Evolutionary conservation across 768 basidiomycete genomes (phyloP).

Genomic region (Russula griseocarnosa): DNA sequence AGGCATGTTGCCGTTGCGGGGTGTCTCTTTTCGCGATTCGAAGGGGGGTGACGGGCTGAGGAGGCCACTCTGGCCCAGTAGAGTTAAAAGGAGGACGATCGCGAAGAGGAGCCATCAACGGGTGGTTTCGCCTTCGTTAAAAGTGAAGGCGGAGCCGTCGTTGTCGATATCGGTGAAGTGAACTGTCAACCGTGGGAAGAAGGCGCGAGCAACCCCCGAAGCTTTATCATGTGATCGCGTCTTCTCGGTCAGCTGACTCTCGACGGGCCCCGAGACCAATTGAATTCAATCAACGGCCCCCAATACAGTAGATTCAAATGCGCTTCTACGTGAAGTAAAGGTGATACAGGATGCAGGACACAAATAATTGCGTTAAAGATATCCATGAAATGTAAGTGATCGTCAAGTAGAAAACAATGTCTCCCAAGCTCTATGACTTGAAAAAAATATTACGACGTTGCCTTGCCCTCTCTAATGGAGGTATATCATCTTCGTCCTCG

Average conservation of each 20-base stretch:
- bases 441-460: slow-evolving; percentile 43
- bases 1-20: slow-evolving; percentile 38
- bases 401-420: not conserved
- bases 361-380: slow-evolving; percentile 6
- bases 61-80: slow-evolving; percentile 59
- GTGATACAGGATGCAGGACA: slow-evolving; percentile 15
- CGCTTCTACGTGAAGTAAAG: not conserved
- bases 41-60: slow-evolving; percentile 62
- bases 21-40: slow-evolving; percentile 69
- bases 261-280: not conserved
- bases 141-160: not conserved
- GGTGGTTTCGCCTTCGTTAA: slow-evolving; percentile 2
- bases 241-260: slow-evolving; percentile 15
- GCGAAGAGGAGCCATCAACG: slow-evolving; percentile 46
- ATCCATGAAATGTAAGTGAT: slow-evolving; percentile 9
- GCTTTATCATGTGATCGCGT: slow-evolving; percentile 30
- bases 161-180: slow-evolving; percentile 17
- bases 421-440: slow-evolving; percentile 7
- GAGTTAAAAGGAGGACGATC: slow-evolving; percentile 61
- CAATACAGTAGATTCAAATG: not conserved
- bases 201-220: not conserved
- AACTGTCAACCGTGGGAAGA: slow-evolving; percentile 26
- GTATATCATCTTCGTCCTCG: slow-evolving; percentile 52
- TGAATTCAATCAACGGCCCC: not conserved
- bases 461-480: slow-evolving; percentile 66